Evolutionary conservation across 2,329 filamentous ascomycete genomes (phyloP).

Genomic region (Pestalotiopsis fici): DNA sequence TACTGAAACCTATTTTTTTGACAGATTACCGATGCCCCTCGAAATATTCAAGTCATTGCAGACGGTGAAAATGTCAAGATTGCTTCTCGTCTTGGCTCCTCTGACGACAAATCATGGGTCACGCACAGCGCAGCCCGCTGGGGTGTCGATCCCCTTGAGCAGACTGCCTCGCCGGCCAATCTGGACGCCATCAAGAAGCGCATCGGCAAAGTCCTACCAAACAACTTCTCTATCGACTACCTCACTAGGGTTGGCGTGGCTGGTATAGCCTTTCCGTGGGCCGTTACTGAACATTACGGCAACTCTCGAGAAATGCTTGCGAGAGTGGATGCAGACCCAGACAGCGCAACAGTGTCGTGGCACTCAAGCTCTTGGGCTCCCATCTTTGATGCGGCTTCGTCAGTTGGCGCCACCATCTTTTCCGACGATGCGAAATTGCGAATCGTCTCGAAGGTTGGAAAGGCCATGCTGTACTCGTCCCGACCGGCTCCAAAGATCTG

Average conservation of each 20-base stretch:
- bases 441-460: conserved; percentile 22
- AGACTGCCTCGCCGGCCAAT: conserved; percentile 14
- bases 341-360: conserved; percentile 3
- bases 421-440: conserved; percentile 35
- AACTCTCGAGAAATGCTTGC: conserved; percentile 40
- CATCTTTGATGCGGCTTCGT: conserved; percentile 41
- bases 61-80: too few species aligned
- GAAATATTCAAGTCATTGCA: too few species aligned
- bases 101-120: conserved; percentile 26
- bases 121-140: conserved; percentile 29
- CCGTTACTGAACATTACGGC: conserved; percentile 36
- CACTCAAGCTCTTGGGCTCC: conserved; percentile 34
- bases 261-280: conserved; percentile 42
- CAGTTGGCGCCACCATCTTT: conserved; percentile 41
- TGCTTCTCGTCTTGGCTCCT: too few species aligned
- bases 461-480: not conserved
- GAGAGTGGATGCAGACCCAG: conserved; percentile 34
- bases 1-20: not conserved
- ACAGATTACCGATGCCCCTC: too few species aligned
- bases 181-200: conserved; percentile 26
- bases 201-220: conserved; percentile 25
- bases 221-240: conserved; percentile 38
- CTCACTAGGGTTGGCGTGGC: conserved; percentile 38
- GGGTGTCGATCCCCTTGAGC: not conserved
- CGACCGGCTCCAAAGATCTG: conserved; percentile 31